Conservation (phyloP, 495 filamentous ascomycete species). For the Glarea lozoyensis region DNA sequence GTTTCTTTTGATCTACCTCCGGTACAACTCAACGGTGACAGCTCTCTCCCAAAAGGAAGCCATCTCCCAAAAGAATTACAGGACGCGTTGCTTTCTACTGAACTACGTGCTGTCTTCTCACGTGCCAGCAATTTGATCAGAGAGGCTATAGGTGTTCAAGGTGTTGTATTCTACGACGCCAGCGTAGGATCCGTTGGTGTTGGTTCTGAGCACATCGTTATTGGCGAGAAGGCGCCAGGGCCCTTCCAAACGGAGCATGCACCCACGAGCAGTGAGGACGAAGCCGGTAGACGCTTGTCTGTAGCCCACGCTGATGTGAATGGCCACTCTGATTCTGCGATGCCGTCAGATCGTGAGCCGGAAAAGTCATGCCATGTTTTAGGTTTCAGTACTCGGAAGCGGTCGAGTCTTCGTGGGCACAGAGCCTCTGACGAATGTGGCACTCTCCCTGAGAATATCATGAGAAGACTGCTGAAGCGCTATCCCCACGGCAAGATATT, state of each 20-base stretch:
- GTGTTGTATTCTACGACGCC: conserved; percentile 42
- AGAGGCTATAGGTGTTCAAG: conserved; percentile 43
- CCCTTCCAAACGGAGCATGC: conserved; percentile 5
- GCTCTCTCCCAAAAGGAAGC: too few relatives aligned
- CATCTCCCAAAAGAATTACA: conserved; percentile 9
- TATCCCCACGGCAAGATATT: conserved; percentile 34
- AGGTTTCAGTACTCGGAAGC: conserved; percentile 18
- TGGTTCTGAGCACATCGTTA: conserved; percentile 12
- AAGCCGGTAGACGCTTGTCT: conserved; percentile 3
- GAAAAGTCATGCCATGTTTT: conserved; percentile 20
- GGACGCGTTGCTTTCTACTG: conserved; percentile 24
- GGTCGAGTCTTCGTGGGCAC: conserved; percentile 18
- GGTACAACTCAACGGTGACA: conserved; percentile 6
- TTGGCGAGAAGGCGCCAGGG: conserved; percentile 17
- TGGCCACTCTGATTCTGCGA: background rate
- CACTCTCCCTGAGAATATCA: conserved; percentile 24
- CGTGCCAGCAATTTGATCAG: conserved; percentile 40
- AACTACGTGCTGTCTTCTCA: conserved; percentile 29
- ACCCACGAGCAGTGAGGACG: conserved; percentile 13
- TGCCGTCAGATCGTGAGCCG: background rate
- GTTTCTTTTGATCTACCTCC: conserved; percentile 17
- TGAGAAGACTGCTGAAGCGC: conserved; percentile 28
- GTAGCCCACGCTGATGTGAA: background rate
- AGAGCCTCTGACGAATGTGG: conserved; percentile 10
- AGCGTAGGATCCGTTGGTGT: conserved; percentile 24